Base-by-base conservation (phyloP, 2,329 filamentous ascomycete genomes). In the Hypoxylon sp. region DNA sequence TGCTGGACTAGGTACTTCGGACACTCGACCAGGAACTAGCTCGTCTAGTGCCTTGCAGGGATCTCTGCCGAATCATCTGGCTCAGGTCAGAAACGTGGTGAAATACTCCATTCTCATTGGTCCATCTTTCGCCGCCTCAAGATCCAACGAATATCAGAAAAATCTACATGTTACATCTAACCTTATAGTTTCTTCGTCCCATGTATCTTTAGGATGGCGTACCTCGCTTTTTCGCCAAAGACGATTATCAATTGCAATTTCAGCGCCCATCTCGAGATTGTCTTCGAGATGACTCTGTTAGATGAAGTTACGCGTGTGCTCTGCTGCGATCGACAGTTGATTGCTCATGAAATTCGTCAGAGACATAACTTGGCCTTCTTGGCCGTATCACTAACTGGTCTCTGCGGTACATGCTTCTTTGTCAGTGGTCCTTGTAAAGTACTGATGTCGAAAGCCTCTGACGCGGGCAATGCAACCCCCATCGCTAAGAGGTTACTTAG, bases 1-100 rank as follows among this genome's bases (percentile, higher is more conserved):
- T 62, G 19, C 31, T 39, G n/a, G 44, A 47, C 13, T 19, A 37
- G 59, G 50, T 71, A 71, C 66, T 50, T 69, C 22, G 59, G 50
- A 39, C 48, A 42, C 17, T 33, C 42, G 59, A 17, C 19, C 19
- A 64, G 54, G 48, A 55, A 57, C 46, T 53, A 50, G 24, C 53
- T 35, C 39, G 39, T 19, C 37, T 67, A 67, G 66, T 46, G 37
- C 17, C 22, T 42, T 33, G 33, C 67, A 65, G 59, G 69, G 67
- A 29, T 24, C 53, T 67, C 54, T 70, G 55, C 63, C 69, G 63
- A 71, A 71, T 71, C 69, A 71, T 66, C 61, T 67, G 63, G 58
- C 33, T 47, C 51, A 65, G 35, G 51, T 13, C 24, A 42, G 52
- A 69, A 71, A 71, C 69, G 69, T 71, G 69, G 9, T 65, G 26